Conservation (phyloP, 2,329 filamentous ascomycete genomes). For the Immersiporthe knoxdaviesiana region DNA sequence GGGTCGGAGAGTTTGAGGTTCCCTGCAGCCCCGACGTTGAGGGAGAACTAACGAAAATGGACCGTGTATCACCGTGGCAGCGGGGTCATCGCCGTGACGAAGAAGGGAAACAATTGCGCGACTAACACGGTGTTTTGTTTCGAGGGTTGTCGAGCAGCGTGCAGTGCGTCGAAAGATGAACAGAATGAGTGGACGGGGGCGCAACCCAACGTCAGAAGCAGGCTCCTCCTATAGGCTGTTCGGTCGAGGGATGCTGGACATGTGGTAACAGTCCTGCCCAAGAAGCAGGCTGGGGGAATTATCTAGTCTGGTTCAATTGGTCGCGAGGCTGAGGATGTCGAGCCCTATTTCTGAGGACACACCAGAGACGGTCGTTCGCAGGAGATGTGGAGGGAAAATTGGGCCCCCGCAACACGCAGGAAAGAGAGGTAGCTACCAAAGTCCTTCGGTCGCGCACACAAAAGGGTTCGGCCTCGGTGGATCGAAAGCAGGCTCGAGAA, state of each 20-base stretch:
- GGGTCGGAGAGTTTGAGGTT: neutral
- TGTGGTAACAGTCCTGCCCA: conserved; percentile 32
- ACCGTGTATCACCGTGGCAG: conserved; percentile 26
- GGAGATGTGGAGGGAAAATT: neutral
- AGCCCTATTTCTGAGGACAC: conserved; percentile 1
- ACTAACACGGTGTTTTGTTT: neutral
- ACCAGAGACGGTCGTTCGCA: neutral
- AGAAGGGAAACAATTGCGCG: neutral
- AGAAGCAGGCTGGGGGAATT: conserved; percentile 23
- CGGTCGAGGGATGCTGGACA: conserved; percentile 24
- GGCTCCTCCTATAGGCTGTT: conserved; percentile 22
- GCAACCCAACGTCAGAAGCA: neutral
- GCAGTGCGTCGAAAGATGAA: conserved; percentile 5
- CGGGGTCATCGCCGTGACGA: conserved; percentile 33
- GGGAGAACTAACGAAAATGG: conserved; percentile 4
- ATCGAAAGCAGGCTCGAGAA: conserved; percentile 12
- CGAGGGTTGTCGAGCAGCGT: neutral
- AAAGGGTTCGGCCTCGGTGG: neutral
- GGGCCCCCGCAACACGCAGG: neutral
- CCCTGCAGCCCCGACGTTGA: neutral
- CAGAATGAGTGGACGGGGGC: neutral
- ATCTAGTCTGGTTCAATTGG: conserved; percentile 9
- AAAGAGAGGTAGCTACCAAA: neutral
- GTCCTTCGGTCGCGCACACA: neutral
- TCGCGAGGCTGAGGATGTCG: conserved; percentile 7